Evolutionary conservation across 2,329 filamentous ascomycete species (phyloP).

Genomic region (Aphanoascus verrucosus): DNA sequence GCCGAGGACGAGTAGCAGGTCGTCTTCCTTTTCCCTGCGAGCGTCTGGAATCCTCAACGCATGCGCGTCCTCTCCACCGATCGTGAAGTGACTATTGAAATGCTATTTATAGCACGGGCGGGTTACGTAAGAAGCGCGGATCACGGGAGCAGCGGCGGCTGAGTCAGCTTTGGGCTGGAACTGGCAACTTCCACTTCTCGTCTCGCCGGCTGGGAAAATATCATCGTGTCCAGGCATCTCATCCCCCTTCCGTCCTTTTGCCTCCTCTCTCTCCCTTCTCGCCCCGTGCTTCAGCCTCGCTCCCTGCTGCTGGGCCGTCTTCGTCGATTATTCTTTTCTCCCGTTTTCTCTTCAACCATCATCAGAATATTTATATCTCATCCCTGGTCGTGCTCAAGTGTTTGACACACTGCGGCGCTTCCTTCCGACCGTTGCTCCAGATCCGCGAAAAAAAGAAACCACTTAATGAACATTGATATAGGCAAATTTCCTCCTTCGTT

Average conservation of each 20-base stretch:
- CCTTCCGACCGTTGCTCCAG: slow-evolving; percentile 15
- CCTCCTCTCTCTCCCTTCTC: slow-evolving; percentile 15
- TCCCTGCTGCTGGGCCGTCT: slow-evolving; percentile 10
- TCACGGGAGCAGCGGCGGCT: slow-evolving; percentile 4
- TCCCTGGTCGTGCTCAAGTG: slow-evolving; percentile 21
- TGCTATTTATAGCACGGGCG: slow-evolving; percentile 5
- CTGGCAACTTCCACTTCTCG: neutral
- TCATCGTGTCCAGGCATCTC: neutral
- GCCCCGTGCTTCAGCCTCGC: slow-evolving; percentile 17
- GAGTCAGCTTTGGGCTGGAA: slow-evolving; percentile 11
- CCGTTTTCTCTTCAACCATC: slow-evolving; percentile 8
- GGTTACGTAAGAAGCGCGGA: neutral
- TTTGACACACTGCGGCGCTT: slow-evolving; percentile 36
- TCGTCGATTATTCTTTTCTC: slow-evolving; percentile 17
- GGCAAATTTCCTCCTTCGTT: neutral
- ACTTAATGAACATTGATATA: neutral
- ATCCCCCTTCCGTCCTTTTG: neutral
- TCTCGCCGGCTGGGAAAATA: slow-evolving; percentile 4
- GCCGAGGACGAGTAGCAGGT: neutral
- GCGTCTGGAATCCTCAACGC: neutral
- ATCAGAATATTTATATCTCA: neutral
- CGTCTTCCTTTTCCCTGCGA: neutral
- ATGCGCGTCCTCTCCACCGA: neutral
- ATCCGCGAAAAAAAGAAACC: slow-evolving; percentile 3
- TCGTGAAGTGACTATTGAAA: slow-evolving; percentile 3